These are phyloP conservation scores for Eucalyptus regnans DNA, from an alignment of 345 rosid species.

Conservation along the genomic window DNA sequence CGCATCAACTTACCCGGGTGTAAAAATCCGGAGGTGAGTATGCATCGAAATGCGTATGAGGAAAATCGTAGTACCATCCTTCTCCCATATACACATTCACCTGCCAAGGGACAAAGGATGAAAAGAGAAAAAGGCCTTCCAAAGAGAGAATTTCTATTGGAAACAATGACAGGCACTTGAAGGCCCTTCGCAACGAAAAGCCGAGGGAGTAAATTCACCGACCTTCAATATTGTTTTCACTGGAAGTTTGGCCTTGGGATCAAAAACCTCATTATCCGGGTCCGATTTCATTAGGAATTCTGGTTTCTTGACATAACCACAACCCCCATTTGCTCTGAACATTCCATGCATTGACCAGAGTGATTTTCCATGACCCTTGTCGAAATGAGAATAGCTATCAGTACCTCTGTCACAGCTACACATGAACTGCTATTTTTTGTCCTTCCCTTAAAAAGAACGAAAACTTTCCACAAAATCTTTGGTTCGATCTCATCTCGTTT, in stretches of 20 bases:
- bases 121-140: neutral
- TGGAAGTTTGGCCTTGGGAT: slow-evolving; percentile 15
- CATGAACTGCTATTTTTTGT: neutral
- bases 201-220: neutral
- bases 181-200: neutral
- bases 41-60: slow-evolving; percentile 19
- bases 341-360: slow-evolving; percentile 39
- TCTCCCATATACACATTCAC: slow-evolving; percentile 34
- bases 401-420: neutral
- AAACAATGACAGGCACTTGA: neutral
- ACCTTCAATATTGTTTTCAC: slow-evolving; percentile 22
- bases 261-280: slow-evolving; percentile 9
- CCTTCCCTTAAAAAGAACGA: neutral
- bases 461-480: neutral
- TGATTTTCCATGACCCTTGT: slow-evolving; percentile 25
- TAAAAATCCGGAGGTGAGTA: slow-evolving; percentile 35
- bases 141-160: neutral
- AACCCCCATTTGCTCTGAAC: slow-evolving; percentile 32
- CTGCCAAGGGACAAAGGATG: neutral
- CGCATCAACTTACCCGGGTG: slow-evolving; percentile 6
- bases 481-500: neutral
- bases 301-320: slow-evolving; percentile 34
- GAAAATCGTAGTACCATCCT: slow-evolving; percentile 29
- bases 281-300: slow-evolving; percentile 9
- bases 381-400: neutral